Base-by-base conservation (phyloP, 2,329 filamentous ascomycete species). In the Trichophyton equinum region DNA sequence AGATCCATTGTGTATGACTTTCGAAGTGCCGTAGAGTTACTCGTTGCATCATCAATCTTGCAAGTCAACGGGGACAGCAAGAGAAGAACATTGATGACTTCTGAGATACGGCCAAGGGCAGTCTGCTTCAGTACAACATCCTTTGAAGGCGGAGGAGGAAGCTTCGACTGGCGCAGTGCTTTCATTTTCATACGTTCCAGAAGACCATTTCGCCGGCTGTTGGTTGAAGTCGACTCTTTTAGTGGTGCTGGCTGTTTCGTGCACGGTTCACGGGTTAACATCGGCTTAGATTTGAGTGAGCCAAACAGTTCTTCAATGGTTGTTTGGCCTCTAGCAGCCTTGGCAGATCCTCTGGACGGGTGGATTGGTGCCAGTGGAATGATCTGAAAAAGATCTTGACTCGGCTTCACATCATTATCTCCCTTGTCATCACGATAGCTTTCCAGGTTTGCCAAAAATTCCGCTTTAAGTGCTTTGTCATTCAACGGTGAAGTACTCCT, bases 171-270 rank as follows among this genome's bases (percentile, higher is more conserved):
- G 33, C 67, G 70, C 40, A 65, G 72, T 66, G 88, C 82, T 76
- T 92, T 92, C 60, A 81, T 78, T 64, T 87, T 85, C 64, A 95
- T 82, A 57, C 88, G 85, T 71, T 91, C 88, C 61, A 94, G 79
- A 25, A 95, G 82, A 59, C 82, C 83, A 76, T 87, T 84, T 58
- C 73, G 72, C 18, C 75, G 74, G 47, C 70, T 69, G 27, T 60
- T 65, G 6, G 68, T 70, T 40, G 64, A 68, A 58, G 64, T 70
- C 53, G 62, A 67, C 56, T 63, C 70, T 4, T 56, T 59, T 2
- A 63, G 60, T 20, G 62, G 57, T 1, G 60, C 62, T 4, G 67
- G 18, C 40, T 46, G 58, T 22, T 67, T 64, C 2, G 60, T 22
- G 30, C 33, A 18, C 15, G 42, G 62, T 15, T 53, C 72, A 68